phyloP scores from a whole-genome alignment of 306 rosid genomes.

The Herpetospermum pedunculosum region DNA sequence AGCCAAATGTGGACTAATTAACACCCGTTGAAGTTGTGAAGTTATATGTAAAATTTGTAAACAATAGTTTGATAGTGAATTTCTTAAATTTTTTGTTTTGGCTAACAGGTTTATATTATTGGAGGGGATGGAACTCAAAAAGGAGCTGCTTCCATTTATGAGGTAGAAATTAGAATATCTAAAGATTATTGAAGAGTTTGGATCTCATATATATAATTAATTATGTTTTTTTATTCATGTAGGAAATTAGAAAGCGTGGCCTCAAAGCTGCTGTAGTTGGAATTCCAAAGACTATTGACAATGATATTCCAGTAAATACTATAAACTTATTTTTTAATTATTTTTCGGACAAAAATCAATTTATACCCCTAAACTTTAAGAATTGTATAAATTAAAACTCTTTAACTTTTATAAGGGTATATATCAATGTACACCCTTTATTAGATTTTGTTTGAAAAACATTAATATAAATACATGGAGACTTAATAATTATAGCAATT shows the following conservation, averaged over 20 bases:
- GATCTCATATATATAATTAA: background rate
- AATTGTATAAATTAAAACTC: too few relatives aligned
- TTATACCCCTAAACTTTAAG: too few relatives aligned
- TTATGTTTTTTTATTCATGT: background rate
- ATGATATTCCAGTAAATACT: slow-evolving; percentile 35
- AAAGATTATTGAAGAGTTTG: background rate
- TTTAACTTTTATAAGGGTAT: too few relatives aligned
- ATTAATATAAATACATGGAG: too few relatives aligned
- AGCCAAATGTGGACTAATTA: too few relatives aligned
- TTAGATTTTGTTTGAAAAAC: too few relatives aligned
- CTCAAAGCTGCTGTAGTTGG: slow-evolving; percentile 43
- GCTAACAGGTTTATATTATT: slow-evolving; percentile 26
- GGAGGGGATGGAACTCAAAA: slow-evolving; percentile 49
- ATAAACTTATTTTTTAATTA: background rate
- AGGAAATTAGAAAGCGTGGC: slow-evolving; percentile 45
- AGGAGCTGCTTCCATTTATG: slow-evolving; percentile 34
- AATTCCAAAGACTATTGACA: slow-evolving; percentile 40
- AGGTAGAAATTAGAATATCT: slow-evolving; percentile 9
- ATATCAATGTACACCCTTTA: too few relatives aligned
- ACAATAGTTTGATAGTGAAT: background rate
- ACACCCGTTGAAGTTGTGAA: too few relatives aligned
- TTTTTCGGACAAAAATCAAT: too few relatives aligned
- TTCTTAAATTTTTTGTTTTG: background rate
- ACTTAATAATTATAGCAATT: too few relatives aligned
- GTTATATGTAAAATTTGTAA: too few relatives aligned